Evolutionary conservation across 2,329 filamentous ascomycete species (phyloP).

Genomic region (Nemania sp.): DNA sequence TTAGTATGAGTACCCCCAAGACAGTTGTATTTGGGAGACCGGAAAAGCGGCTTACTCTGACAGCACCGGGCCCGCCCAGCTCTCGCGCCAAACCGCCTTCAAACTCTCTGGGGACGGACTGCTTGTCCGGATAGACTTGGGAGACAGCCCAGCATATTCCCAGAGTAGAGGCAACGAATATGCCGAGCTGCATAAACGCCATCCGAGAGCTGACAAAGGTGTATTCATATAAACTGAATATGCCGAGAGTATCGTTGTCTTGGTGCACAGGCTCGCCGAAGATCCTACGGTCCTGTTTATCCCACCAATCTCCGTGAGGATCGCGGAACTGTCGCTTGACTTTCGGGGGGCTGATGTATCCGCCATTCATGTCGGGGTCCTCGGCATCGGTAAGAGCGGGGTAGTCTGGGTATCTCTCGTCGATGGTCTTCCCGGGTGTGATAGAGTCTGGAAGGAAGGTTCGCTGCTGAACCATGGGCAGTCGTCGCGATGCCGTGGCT

Average conservation of each 20-base stretch:
- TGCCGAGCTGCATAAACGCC: slow-evolving; percentile 68
- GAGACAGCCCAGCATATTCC: slow-evolving; percentile 69
- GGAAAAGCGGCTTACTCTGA: slow-evolving; percentile 58
- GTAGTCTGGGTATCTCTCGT: slow-evolving; percentile 57
- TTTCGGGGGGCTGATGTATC: slow-evolving; percentile 76
- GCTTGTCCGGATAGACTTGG: slow-evolving; percentile 71
- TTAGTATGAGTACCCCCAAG: slow-evolving; percentile 2
- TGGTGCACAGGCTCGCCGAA: slow-evolving; percentile 96
- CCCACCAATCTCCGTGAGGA: slow-evolving; percentile 93
- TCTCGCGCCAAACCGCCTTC: slow-evolving; percentile 74
- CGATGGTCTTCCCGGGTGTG: slow-evolving; percentile 50
- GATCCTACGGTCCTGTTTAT: slow-evolving; percentile 95
- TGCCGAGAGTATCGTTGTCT: slow-evolving; percentile 89
- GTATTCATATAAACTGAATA: slow-evolving; percentile 89
- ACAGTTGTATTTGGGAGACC: background rate
- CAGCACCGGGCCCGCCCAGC: slow-evolving; percentile 69
- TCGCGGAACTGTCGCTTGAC: slow-evolving; percentile 92
- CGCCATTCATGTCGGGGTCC: slow-evolving; percentile 78
- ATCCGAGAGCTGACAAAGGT: slow-evolving; percentile 76
- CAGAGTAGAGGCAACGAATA: slow-evolving; percentile 66
- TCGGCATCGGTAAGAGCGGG: slow-evolving; percentile 58
- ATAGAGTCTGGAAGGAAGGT: slow-evolving; percentile 57
- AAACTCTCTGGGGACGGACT: slow-evolving; percentile 70
- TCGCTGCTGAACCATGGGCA: slow-evolving; percentile 60
- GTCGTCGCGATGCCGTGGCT: slow-evolving; percentile 48